phyloP scores from a whole-genome alignment of 2,329 filamentous ascomycete genomes.

The Cytospora leucostoma region DNA sequence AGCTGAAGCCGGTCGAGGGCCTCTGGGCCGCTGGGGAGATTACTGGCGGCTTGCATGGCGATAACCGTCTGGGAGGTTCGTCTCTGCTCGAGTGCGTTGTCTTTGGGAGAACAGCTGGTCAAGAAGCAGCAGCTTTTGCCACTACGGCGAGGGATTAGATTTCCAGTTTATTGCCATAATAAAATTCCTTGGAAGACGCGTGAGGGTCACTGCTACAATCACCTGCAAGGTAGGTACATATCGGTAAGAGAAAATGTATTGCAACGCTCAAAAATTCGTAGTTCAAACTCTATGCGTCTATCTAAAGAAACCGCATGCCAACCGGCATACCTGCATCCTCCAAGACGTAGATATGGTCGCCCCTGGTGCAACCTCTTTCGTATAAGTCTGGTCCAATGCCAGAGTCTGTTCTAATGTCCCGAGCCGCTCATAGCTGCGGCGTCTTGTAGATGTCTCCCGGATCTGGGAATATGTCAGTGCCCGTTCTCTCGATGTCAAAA shows the following conservation, averaged over 20 bases:
- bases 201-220: too few species aligned
- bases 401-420: too few species aligned
- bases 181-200: too few species aligned
- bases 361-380: too few species aligned
- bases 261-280: too few species aligned
- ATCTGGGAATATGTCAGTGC: conserved; percentile 40
- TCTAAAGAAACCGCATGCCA: too few species aligned
- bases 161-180: not conserved
- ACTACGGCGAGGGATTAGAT: not conserved
- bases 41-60: conserved; percentile 72
- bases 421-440: conserved; percentile 42
- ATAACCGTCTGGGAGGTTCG: conserved; percentile 96
- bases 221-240: not conserved
- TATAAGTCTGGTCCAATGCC: too few species aligned
- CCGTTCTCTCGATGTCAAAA: conserved; percentile 12
- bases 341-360: too few species aligned
- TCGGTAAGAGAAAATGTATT: too few species aligned
- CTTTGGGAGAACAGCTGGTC: conserved; percentile 61
- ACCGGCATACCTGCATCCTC: too few species aligned
- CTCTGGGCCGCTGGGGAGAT: conserved; percentile 66
- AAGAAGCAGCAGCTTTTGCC: conserved; percentile 41
- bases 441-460: conserved; percentile 54
- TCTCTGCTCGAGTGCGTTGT: conserved; percentile 97
- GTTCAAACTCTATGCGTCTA: too few species aligned
- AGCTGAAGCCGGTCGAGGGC: conserved; percentile 50